Base-by-base conservation (phyloP, 192 early-diverging fungal genomes). In the Coemansia sp. region DNA sequence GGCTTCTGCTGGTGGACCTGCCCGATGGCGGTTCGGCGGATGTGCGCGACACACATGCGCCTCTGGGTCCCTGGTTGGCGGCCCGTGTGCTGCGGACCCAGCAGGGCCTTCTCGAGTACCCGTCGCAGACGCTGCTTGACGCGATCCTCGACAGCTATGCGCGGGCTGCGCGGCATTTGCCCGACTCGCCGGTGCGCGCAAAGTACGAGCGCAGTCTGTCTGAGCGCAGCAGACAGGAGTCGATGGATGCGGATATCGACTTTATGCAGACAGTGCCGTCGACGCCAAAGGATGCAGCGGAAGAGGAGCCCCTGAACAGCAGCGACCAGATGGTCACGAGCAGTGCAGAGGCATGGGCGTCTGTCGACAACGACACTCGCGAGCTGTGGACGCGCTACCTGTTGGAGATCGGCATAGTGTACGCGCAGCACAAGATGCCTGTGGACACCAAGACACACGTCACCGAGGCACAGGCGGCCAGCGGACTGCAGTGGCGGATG, bases 401-500 rank as follows among this genome's bases (percentile, higher is more conserved):
- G 55, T 50, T 97, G 5, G 96, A 98, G 58, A 58, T 73, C 13
- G 94, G 90, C 13, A 58, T 98, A 11, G 67, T 88, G 15, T 77
- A 86, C 53, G 84, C 90, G 60, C 89, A 78, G 62, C 92, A 91
- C 74, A 68, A 80, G 8, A 78, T 86, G 59, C 81, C 90, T 28
- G 61, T 78, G 15, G 84, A 92, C 40, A 68, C 83, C 3, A 73
- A 80, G 48, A 72, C 70, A 9, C 58, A 78, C 40, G 85, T 93
- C 48, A 66, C 78, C 23, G 61, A 84, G 41, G 90, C 94, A 18
- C 93, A 95, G 67, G 72, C 81, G 8, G 66, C 80, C 9, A 89
- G 87, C 35, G 83, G 89, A 17, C 79, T 98, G 45, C 65, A 81
- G 52, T 97, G 91, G 89, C 78, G 83, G 42, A 58, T 99, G 40